Percentiles rank a stretch among this genome's conserved stretches.
These are phyloP conservation scores for Cercospora berteroae DNA, from an alignment of 2,329 filamentous ascomycete species.

Conservation along the genomic window DNA sequence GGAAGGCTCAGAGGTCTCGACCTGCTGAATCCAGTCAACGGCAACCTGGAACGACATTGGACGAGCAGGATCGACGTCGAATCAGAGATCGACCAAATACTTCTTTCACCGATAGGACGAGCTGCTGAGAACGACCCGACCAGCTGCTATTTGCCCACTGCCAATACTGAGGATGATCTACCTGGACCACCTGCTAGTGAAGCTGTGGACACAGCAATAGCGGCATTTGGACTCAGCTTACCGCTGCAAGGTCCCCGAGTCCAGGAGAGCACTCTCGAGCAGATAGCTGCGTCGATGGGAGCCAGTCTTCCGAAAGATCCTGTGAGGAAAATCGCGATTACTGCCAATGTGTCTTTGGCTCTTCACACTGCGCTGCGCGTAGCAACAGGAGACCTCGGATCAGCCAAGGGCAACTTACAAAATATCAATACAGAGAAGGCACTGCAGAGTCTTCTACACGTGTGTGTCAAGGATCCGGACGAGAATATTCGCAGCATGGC, in stretches of 20 bases:
- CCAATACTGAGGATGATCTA: slow-evolving; percentile 30
- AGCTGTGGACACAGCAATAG: slow-evolving; percentile 90
- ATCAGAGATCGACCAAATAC: slow-evolving; percentile 59
- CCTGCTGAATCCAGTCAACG: slow-evolving; percentile 64
- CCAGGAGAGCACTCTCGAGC: slow-evolving; percentile 93
- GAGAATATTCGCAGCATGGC: slow-evolving; percentile 82
- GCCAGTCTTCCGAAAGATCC: slow-evolving; percentile 80
- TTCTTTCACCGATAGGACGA: slow-evolving; percentile 66
- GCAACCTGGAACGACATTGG: slow-evolving; percentile 55
- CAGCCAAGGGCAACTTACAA: slow-evolving; percentile 68
- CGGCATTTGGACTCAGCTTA: slow-evolving; percentile 86
- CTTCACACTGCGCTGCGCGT: slow-evolving; percentile 79
- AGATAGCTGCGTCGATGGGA: slow-evolving; percentile 84
- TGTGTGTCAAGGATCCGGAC: slow-evolving; percentile 78
- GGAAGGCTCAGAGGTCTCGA: slow-evolving; percentile 78
- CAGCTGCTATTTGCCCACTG: slow-evolving; percentile 63
- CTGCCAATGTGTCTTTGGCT: slow-evolving; percentile 82
- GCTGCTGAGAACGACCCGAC: slow-evolving; percentile 89
- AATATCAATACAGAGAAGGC: slow-evolving; percentile 73
- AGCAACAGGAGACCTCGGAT: slow-evolving; percentile 74
- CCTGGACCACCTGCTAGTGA: slow-evolving; percentile 84
- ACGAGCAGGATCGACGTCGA: slow-evolving; percentile 57
- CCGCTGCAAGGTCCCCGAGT: slow-evolving; percentile 86
- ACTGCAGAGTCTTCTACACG: slow-evolving; percentile 66
- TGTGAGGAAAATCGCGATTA: slow-evolving; percentile 84